Base-by-base conservation (phyloP, 2,329 filamentous ascomycete genomes). In the Alternaria novae-zelandiae region DNA sequence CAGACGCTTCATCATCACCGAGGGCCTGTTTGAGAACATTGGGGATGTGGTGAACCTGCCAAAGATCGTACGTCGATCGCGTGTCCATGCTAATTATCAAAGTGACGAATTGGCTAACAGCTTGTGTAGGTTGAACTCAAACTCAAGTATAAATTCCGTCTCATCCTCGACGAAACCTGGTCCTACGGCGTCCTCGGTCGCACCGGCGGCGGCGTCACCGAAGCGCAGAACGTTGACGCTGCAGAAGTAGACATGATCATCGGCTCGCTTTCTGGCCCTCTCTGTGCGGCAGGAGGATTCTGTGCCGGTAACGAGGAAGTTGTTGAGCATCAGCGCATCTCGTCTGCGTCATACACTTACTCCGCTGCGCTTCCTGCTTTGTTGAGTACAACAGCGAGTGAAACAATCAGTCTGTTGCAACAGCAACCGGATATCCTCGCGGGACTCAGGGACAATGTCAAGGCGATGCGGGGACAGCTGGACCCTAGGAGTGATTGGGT, bases 151-250 rank as follows among this genome's bases (percentile, higher is more conserved):
- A 99, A 97, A 83, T 99, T 98, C 84, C 93, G 96, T 73, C 88
- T 99, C 60, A 97, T 98, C 69, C 89, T 99, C 41, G 96, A 99
- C 79, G 96, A 99, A 84, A 97, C 94, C 2, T 97, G 93, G 91
- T 97, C 94, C 1, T 99, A 98, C 78, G 96, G 95, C 64, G 92
- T 98, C 17, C 87, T 99, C 6, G 96, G 96, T 51, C 88, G 94
- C 65, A 97, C 93, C 25, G 96, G 96, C 20, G 90, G 94, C 56
- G 96, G 96, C 63, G 86, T 98, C 43, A 98, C 96, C 0, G 96
- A 99, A 83, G 93, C 95, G 6, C 96, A 98, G 77, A 97, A 98
- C 72, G 95, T 99, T 17, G 96, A 98, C 78, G 90, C 95, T 0
- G 89, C 91, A 10, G 92, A 97, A 77, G 90, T 99, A 54, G 96